Percentiles rank a stretch among this genome's conserved stretches.
phyloP scores from a whole-genome alignment of 1,284 basidiomycete genomes.

The Ustilago trichophora region DNA sequence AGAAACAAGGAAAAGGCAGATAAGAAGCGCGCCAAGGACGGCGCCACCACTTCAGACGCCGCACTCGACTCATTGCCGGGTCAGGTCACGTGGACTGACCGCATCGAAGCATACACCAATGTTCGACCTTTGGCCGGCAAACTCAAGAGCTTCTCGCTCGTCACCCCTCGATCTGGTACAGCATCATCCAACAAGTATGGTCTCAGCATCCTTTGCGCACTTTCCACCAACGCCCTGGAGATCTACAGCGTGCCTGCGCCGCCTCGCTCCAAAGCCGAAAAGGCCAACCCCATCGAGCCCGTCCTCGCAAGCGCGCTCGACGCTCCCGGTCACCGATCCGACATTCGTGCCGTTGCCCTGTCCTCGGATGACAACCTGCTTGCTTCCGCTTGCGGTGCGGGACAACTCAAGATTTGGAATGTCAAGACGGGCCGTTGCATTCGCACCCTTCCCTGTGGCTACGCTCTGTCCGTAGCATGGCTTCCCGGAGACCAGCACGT shows the following conservation, averaged over 20 bases:
- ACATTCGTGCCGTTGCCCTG: constrained; percentile 85
- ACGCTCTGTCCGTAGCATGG: constrained; percentile 91
- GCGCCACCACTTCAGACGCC: constrained; percentile 56
- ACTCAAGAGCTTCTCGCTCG: constrained; percentile 61
- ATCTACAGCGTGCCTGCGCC: constrained; percentile 81
- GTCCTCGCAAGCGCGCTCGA: constrained; percentile 80
- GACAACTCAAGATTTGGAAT: constrained; percentile 87
- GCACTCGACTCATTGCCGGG: constrained; percentile 75
- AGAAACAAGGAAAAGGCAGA: constrained; percentile 73
- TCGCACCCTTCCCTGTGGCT: constrained; percentile 92
- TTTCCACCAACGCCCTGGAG: constrained; percentile 88
- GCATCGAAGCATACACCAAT: constrained; percentile 57
- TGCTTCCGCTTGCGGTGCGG: constrained; percentile 76
- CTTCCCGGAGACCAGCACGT: constrained; percentile 88
- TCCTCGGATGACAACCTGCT: constrained; percentile 91
- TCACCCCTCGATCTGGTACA: constrained; percentile 13
- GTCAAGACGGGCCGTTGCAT: constrained; percentile 89
- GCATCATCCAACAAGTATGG: constrained; percentile 28
- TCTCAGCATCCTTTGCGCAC: constrained; percentile 70
- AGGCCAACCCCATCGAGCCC: constrained; percentile 73
- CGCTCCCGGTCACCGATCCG: constrained; percentile 89
- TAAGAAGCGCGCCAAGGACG: constrained; percentile 61
- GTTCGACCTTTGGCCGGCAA: constrained; percentile 56
- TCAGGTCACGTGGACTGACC: constrained; percentile 75
- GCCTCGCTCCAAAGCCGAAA: constrained; percentile 64